Percentiles rank a stretch among this genome's conserved stretches.
Evolutionary conservation across 106 monocot genomes (phyloP).

Genomic region (Iris macrosiphon): DNA sequence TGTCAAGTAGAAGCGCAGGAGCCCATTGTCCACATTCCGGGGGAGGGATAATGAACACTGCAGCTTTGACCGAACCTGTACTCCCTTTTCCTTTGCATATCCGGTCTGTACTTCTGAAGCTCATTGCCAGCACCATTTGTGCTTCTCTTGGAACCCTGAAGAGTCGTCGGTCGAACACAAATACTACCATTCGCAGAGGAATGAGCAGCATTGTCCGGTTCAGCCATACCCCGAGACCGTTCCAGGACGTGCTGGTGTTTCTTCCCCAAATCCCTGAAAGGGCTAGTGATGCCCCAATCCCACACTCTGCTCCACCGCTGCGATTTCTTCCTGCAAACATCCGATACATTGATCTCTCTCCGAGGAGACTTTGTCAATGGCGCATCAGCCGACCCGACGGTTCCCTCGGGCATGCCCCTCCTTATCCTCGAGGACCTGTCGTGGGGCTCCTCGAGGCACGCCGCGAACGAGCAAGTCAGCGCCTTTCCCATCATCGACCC

Average conservation of each 20-base stretch:
- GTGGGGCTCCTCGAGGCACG: conserved; percentile 57
- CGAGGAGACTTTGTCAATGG: no score
- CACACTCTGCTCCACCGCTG: conserved; percentile 68
- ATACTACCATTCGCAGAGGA: conserved; percentile 9
- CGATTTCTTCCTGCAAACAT: conserved; percentile 31
- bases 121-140: conserved; percentile 20
- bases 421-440: conserved; percentile 18
- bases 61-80: conserved; percentile 58
- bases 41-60: conserved; percentile 79
- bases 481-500: conserved; percentile 70
- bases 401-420: conserved; percentile 20
- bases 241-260: conserved; percentile 35
- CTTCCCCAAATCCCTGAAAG: conserved; percentile 46
- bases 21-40: conserved; percentile 76
- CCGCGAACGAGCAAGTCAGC: conserved; percentile 59
- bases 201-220: conserved; percentile 10
- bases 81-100: conserved; percentile 41
- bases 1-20: conserved; percentile 90
- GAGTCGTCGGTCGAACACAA: conserved; percentile 18
- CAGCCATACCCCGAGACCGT: conserved; percentile 40
- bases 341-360: conserved; percentile 14
- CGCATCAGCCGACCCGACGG: no score
- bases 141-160: conserved; percentile 15
- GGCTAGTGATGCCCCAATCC: conserved; percentile 72
- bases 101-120: conserved; percentile 16